A percentile compares a stretch with the other conserved stretches of the same genome.
These are phyloP conservation scores for Iodosphaeria phyllophila DNA, from an alignment of 2,329 filamentous ascomycete genomes.

Conservation along the genomic window DNA sequence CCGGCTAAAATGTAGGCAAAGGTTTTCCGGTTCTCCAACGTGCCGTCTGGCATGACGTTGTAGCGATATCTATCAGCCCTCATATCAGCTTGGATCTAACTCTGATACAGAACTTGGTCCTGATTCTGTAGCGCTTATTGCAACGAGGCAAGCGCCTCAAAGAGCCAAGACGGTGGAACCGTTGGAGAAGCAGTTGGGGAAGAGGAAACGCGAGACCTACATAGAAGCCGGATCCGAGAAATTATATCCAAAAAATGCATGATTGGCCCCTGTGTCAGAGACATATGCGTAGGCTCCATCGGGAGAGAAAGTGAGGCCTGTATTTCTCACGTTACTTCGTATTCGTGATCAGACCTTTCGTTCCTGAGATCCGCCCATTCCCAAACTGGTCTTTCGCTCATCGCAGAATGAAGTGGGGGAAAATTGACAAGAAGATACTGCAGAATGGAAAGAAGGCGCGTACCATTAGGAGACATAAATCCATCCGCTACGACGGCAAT, in stretches of 20 bases:
- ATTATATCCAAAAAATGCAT: conserved; percentile 23
- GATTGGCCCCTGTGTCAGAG: conserved; percentile 33
- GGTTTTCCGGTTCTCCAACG: conserved; percentile 25
- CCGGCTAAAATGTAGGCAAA: conserved; percentile 37
- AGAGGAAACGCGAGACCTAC: conserved; percentile 15
- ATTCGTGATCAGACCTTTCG: no score
- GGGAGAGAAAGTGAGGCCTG: conserved; percentile 35
- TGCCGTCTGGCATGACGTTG: conserved; percentile 24
- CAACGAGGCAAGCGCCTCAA: no score
- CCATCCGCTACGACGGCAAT: conserved; percentile 37
- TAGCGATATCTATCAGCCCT: conserved; percentile 31
- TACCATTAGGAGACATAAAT: conserved; percentile 34
- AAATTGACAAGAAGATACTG: no score
- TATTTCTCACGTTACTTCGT: neutral
- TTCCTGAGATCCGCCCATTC: no score
- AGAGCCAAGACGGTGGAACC: no score
- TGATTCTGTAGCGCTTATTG: no score
- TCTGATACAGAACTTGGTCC: no score
- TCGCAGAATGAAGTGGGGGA: no score
- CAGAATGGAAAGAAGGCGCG: no score
- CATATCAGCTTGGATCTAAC: no score
- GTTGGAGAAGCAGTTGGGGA: neutral
- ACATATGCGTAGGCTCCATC: conserved; percentile 32
- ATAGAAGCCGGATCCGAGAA: conserved; percentile 23
- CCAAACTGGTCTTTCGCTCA: no score